phyloP scores from a whole-genome alignment of 441 rosid genomes.

The Pelargonium australe region DNA sequence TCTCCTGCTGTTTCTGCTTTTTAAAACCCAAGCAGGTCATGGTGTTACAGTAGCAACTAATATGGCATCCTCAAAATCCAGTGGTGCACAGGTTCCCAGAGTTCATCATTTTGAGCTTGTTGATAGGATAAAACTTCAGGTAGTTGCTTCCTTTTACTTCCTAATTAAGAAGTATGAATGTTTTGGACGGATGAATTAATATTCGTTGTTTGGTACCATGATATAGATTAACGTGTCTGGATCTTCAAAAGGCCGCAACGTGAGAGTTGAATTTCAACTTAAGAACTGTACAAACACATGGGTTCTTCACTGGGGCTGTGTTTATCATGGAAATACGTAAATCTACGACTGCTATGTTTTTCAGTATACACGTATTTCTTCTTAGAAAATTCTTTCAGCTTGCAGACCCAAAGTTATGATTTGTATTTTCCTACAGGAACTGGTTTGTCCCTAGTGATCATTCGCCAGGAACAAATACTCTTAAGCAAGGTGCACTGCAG shows the following conservation, averaged over 20 bases:
- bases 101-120: constrained; percentile 46
- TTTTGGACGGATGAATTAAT: constrained; percentile 13
- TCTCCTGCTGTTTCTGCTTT: background rate
- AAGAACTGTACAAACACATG: constrained; percentile 48
- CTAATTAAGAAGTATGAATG: background rate
- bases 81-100: constrained; percentile 24
- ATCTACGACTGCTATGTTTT: constrained; percentile 18
- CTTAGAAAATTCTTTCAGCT: constrained; percentile 2
- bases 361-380: background rate
- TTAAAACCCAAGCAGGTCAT: background rate
- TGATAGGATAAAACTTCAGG: constrained; percentile 61
- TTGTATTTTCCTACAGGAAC: constrained; percentile 30
- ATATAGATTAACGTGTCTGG: constrained; percentile 46
- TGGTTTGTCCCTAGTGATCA: constrained; percentile 51
- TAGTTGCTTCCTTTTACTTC: constrained; percentile 19
- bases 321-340: constrained; percentile 48
- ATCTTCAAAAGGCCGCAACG: constrained; percentile 37
- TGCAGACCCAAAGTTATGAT: constrained; percentile 6
- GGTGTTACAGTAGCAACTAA: constrained; percentile 18
- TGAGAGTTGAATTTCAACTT: constrained; percentile 56
- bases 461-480: constrained; percentile 26
- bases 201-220: constrained; percentile 4
- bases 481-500: constrained; percentile 51
- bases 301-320: constrained; percentile 66
- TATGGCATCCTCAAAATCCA: constrained; percentile 41